Evolutionary conservation across 1,139 yeast genomes (phyloP).

Genomic region (Debaryomycetaceae sp.): DNA sequence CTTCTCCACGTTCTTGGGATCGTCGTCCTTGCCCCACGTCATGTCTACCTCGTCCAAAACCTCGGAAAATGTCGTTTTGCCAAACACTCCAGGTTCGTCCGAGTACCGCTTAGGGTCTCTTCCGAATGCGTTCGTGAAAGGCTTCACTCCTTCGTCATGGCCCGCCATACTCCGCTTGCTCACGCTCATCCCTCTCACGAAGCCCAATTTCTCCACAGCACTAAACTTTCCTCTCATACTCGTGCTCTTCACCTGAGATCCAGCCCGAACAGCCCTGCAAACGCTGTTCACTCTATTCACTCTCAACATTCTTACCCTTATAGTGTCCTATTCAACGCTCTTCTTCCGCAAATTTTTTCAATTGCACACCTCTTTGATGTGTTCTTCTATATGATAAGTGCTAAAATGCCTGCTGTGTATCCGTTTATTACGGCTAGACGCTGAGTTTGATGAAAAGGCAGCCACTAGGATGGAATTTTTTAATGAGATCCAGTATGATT

Average conservation of each 20-base stretch:
- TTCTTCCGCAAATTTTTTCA: neutral
- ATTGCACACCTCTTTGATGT: neutral
- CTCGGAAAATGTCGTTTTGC: constrained; percentile 45
- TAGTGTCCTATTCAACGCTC: constrained; percentile 1
- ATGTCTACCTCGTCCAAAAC: constrained; percentile 47
- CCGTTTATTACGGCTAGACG: neutral
- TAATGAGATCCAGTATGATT: constrained; percentile 1
- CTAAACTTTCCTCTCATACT: constrained; percentile 11
- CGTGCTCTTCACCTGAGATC: constrained; percentile 4
- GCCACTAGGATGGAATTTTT: neutral
- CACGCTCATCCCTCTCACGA: neutral
- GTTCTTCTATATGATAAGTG: neutral
- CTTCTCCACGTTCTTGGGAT: constrained; percentile 41
- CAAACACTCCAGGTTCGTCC: constrained; percentile 30
- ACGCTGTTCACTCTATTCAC: constrained; percentile 17
- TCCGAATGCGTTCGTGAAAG: constrained; percentile 37
- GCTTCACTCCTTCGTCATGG: constrained; percentile 20
- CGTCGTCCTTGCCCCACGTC: constrained; percentile 47
- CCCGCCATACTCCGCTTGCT: constrained; percentile 11
- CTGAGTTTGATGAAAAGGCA: neutral
- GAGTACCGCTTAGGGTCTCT: constrained; percentile 33
- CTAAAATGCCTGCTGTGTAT: neutral
- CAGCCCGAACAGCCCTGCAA: constrained; percentile 9
- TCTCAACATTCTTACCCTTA: constrained; percentile 18
- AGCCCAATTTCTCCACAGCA: constrained; percentile 4